Conservation (phyloP, 768 basidiomycete species). For the Rhodocollybia butyracea region DNA sequence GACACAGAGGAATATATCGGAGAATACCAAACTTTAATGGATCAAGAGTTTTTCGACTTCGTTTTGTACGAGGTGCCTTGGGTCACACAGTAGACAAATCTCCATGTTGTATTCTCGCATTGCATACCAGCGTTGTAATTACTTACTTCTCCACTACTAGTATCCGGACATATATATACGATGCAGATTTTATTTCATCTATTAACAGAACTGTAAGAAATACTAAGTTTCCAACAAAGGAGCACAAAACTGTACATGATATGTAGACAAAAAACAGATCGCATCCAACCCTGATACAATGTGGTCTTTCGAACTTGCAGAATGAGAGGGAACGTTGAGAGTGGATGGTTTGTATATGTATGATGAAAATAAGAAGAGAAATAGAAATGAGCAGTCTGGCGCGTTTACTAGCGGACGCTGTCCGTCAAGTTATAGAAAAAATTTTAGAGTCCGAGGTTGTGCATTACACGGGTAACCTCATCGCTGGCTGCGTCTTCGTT, state of each 20-base stretch:
- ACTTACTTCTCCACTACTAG: neutral
- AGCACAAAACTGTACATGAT: conserved; percentile 7
- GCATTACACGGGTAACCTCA: conserved; percentile 75
- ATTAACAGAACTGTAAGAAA: conserved; percentile 6
- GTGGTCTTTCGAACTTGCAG: neutral
- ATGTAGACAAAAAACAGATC: conserved; percentile 4
- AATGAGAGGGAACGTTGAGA: neutral
- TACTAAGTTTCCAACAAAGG: conserved; percentile 1
- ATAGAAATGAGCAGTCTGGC: neutral
- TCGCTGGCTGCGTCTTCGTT: conserved; percentile 60
- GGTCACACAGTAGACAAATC: conserved; percentile 76
- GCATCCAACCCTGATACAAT: conserved; percentile 4
- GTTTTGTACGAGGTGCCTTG: conserved; percentile 92
- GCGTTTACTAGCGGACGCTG: neutral
- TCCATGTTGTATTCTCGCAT: no score
- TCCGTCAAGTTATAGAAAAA: neutral
- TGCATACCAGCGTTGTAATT: no score
- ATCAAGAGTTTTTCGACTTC: conserved; percentile 95
- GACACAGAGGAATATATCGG: conserved; percentile 72
- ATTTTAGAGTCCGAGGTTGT: conserved; percentile 63
- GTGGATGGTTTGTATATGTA: neutral
- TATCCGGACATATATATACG: neutral
- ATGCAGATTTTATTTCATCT: neutral
- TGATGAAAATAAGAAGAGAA: neutral
- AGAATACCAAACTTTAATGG: conserved; percentile 90